Conservation (phyloP, 1,284 basidiomycete genomes). For the Macrocybe sp. region DNA sequence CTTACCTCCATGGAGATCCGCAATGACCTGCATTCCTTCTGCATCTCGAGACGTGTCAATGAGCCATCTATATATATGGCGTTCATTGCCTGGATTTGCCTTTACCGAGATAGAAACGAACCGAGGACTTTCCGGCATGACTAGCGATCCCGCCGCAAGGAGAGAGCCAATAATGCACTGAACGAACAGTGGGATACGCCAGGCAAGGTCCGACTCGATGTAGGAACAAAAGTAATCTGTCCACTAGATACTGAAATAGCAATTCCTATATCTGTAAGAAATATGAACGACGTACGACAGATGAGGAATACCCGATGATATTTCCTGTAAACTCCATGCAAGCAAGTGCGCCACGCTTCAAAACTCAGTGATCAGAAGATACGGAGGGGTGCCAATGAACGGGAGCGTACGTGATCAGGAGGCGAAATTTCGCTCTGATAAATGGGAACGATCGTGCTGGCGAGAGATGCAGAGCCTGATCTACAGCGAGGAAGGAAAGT, state of each 20-base stretch:
- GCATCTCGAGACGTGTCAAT: slow-evolving; percentile 86
- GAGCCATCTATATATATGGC: slow-evolving; percentile 64
- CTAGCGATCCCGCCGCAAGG: slow-evolving; percentile 77
- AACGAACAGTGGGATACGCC: slow-evolving; percentile 83
- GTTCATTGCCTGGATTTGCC: background rate
- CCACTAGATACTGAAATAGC: slow-evolving; percentile 57
- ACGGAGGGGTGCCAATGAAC: background rate
- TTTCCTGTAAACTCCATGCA: slow-evolving; percentile 98
- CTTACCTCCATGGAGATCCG: slow-evolving; percentile 87
- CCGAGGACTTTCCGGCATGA: slow-evolving; percentile 93
- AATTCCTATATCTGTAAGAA: slow-evolving; percentile 9
- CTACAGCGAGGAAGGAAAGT: background rate
- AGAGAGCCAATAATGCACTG: slow-evolving; percentile 87
- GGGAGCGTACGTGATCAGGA: slow-evolving; percentile 74
- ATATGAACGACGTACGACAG: slow-evolving; percentile 59
- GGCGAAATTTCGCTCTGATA: slow-evolving; percentile 98
- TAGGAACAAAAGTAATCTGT: slow-evolving; percentile 93
- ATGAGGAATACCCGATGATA: slow-evolving; percentile 92
- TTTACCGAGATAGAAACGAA: background rate
- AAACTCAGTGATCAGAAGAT: slow-evolving; percentile 9
- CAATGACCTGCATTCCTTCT: slow-evolving; percentile 85
- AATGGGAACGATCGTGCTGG: slow-evolving; percentile 92
- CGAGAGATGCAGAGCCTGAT: background rate
- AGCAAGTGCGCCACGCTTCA: slow-evolving; percentile 82
- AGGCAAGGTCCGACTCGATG: slow-evolving; percentile 76